Conservation (phyloP, 257 asterid species). For the Solanum acaule region DNA sequence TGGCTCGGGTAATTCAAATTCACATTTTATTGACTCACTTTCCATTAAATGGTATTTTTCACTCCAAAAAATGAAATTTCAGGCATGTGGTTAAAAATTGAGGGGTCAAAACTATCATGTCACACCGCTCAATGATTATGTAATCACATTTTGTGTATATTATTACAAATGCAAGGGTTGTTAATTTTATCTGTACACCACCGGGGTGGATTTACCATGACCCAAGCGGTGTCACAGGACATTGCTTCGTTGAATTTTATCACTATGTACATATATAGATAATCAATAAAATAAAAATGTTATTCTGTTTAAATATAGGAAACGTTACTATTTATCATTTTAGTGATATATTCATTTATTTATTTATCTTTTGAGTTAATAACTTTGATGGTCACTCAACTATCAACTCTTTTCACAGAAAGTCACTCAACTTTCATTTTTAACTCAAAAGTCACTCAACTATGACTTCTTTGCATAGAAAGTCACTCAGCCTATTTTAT, state of each 20-base stretch:
- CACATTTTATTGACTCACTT: background rate
- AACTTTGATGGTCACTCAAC: too few species aligned
- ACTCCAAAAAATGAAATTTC: background rate
- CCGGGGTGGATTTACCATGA: background rate
- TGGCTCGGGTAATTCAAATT: background rate
- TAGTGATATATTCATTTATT: background rate
- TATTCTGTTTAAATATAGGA: background rate
- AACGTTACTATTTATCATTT: background rate
- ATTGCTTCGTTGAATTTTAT: background rate
- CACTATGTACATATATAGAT: background rate
- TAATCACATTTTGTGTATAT: background rate
- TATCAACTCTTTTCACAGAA: too few species aligned
- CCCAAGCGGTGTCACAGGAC: background rate
- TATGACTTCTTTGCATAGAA: too few species aligned
- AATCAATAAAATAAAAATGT: background rate
- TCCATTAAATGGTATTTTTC: background rate
- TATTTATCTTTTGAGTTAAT: too few species aligned
- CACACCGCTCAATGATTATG: background rate
- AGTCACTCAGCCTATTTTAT: too few species aligned
- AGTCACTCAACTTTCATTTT: too few species aligned
- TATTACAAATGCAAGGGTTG: background rate
- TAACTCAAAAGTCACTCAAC: too few species aligned
- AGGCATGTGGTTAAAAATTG: background rate
- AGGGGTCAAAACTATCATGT: background rate
- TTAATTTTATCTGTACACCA: background rate